Percentiles rank a stretch among this genome's conserved stretches.
These are phyloP conservation scores for Aspergillus neoniger DNA, from an alignment of 2,329 filamentous ascomycete genomes.

Conservation along the genomic window DNA sequence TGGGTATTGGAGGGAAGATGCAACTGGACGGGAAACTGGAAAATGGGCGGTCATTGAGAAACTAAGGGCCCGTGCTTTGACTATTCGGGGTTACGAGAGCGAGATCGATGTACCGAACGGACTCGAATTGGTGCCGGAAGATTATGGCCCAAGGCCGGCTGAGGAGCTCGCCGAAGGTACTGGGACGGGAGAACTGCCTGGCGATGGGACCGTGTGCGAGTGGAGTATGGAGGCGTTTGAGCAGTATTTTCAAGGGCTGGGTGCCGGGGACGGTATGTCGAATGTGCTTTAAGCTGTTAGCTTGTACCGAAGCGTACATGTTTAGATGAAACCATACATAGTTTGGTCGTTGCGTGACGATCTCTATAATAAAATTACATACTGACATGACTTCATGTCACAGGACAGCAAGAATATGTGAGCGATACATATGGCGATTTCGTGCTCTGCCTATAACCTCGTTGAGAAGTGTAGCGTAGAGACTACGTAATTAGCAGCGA, in stretches of 20 bases:
- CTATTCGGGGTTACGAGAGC: background rate
- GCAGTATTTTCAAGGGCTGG: slow-evolving; percentile 13
- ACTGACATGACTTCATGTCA: no score
- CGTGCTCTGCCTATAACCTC: no score
- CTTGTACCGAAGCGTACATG: no score
- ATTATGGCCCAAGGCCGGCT: background rate
- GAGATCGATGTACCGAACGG: background rate
- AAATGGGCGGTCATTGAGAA: slow-evolving; percentile 21
- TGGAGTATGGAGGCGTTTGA: slow-evolving; percentile 22
- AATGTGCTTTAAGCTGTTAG: no score
- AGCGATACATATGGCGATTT: no score
- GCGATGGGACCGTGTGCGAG: slow-evolving; percentile 20
- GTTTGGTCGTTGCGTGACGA: no score
- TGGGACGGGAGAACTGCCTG: slow-evolving; percentile 13
- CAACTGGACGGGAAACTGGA: background rate
- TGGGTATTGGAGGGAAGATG: slow-evolving; percentile 15
- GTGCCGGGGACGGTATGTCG: slow-evolving; percentile 13
- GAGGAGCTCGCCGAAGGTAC: background rate
- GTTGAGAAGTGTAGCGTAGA: no score
- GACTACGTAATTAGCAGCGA: no score
- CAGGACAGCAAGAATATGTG: no score
- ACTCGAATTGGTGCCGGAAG: no score
- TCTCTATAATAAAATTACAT: no score
- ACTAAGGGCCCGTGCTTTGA: slow-evolving; percentile 14
- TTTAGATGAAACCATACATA: no score